Conservation (phyloP, 768 basidiomycete genomes). For the Podaxis carcinomalis region DNA sequence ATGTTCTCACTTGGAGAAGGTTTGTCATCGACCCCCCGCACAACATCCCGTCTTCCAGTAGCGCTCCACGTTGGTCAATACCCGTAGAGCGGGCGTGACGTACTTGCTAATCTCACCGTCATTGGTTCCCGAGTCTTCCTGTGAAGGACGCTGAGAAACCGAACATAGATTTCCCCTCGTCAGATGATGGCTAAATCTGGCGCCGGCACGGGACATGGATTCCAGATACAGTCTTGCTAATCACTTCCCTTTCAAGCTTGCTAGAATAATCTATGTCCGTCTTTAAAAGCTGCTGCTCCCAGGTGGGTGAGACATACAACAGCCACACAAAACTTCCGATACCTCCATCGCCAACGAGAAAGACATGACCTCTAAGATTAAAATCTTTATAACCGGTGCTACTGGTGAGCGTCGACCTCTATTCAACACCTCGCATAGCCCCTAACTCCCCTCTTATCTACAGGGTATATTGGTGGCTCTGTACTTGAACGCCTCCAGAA, state of each 20-base stretch:
- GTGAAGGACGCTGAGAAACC: too few species aligned
- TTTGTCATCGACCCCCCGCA: too few species aligned
- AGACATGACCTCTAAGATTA: constrained; percentile 23
- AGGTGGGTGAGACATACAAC: neutral
- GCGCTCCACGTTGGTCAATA: too few species aligned
- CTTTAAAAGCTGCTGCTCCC: neutral
- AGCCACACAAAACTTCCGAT: neutral
- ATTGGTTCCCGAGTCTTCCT: too few species aligned
- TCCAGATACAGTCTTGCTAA: neutral
- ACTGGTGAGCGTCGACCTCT: constrained; percentile 28
- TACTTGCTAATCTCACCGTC: too few species aligned
- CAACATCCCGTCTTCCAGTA: too few species aligned
- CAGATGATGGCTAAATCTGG: neutral
- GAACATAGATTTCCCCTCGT: neutral
- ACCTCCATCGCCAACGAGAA: neutral
- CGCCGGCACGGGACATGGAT: neutral
- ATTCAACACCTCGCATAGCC: neutral
- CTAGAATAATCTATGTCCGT: neutral
- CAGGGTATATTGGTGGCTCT: constrained; percentile 47
- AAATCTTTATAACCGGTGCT: constrained; percentile 40
- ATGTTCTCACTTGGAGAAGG: too few species aligned
- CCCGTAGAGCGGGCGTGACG: too few species aligned
- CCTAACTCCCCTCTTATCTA: neutral
- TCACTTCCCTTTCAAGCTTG: neutral
- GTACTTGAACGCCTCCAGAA: constrained; percentile 37